Percentiles rank a stretch among this genome's conserved stretches.
Conservation (phyloP, 805 yeast species). For the Candida succiphila region DNA sequence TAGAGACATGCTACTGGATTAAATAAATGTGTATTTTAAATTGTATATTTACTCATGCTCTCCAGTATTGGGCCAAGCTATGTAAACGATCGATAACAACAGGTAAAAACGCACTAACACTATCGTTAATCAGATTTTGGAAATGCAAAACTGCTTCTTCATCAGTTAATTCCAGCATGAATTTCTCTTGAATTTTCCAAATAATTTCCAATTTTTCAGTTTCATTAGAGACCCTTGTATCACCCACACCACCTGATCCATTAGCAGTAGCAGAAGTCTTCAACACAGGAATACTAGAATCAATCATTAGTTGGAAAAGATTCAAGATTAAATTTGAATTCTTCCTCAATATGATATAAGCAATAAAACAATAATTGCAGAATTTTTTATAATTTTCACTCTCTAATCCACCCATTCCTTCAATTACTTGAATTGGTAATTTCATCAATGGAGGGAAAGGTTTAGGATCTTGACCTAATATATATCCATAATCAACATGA, state of each 20-base stretch:
- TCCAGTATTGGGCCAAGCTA: constrained; percentile 95
- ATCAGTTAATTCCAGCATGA: constrained; percentile 86
- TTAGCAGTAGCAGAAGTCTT: constrained; percentile 22
- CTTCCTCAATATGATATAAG: constrained; percentile 82
- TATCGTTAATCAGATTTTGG: constrained; percentile 87
- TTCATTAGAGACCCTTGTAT: constrained; percentile 20
- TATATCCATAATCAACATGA: constrained; percentile 97
- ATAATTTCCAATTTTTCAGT: constrained; percentile 81
- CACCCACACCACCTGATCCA: no score
- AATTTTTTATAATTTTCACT: constrained; percentile 81
- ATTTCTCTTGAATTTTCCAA: constrained; percentile 87
- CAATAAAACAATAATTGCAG: constrained; percentile 88
- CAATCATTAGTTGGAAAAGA: constrained; percentile 87
- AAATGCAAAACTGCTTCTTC: constrained; percentile 94
- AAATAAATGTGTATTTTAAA: not conserved
- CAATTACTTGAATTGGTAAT: constrained; percentile 90
- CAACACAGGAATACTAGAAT: constrained; percentile 87
- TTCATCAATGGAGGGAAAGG: constrained; percentile 99
- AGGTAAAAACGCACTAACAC: constrained; percentile 89
- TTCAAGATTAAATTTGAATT: constrained; percentile 85
- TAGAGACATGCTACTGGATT: constrained; percentile 6
- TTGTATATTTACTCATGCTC: constrained; percentile 43
- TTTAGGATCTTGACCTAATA: constrained; percentile 93
- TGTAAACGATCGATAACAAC: constrained; percentile 93
- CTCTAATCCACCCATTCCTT: constrained; percentile 93